These are phyloP conservation scores for Mycothermus thermophilus DNA, from an alignment of 495 filamentous ascomycete species.

Conservation along the genomic window DNA sequence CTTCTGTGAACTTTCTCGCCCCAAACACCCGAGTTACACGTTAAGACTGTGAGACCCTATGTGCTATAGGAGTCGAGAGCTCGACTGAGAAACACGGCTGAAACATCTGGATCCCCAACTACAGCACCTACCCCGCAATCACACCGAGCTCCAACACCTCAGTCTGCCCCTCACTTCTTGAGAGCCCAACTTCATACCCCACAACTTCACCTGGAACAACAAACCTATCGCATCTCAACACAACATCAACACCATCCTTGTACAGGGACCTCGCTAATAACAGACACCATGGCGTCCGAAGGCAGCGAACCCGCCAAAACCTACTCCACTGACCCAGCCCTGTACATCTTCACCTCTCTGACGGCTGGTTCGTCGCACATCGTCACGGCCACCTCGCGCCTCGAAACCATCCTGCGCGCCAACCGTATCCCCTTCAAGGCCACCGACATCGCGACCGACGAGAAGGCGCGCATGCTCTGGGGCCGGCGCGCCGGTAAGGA, in stretches of 20 bases:
- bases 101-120: too few species aligned
- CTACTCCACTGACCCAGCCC: constrained; percentile 61
- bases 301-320: constrained; percentile 24
- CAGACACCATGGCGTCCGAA: constrained; percentile 33
- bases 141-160: too few species aligned
- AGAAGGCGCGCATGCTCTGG: constrained; percentile 83
- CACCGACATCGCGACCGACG: constrained; percentile 84
- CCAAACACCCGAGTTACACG: too few species aligned
- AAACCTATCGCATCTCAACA: not conserved
- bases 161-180: too few species aligned
- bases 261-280: not conserved
- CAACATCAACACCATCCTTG: not conserved
- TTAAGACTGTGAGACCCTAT: too few species aligned
- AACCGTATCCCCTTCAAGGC: constrained; percentile 88
- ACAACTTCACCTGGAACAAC: too few species aligned
- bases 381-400: constrained; percentile 83
- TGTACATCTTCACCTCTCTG: constrained; percentile 88
- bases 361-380: constrained; percentile 95
- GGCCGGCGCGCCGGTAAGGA: constrained; percentile 57
- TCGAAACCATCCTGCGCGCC: constrained; percentile 92
- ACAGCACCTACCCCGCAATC: too few species aligned
- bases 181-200: too few species aligned
- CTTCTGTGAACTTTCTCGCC: too few species aligned
- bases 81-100: too few species aligned
- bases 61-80: too few species aligned